phyloP scores from a whole-genome alignment of 2,329 filamentous ascomycete genomes.

The Trichothecium roseum region DNA sequence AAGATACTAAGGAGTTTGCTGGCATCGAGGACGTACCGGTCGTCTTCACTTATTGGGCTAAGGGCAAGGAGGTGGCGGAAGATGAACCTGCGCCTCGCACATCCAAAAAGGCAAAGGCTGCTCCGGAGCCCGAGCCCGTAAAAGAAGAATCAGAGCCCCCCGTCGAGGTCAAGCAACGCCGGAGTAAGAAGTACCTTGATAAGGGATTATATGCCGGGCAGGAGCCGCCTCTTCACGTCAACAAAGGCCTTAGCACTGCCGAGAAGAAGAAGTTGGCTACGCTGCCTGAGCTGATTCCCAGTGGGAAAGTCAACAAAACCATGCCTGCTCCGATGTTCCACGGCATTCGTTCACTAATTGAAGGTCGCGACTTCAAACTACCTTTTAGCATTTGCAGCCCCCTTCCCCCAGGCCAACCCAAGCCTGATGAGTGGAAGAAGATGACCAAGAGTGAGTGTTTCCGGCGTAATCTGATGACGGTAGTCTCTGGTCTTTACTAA shows the following conservation, averaged over 20 bases:
- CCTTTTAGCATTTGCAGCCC: slow-evolving; percentile 88
- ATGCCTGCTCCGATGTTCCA: slow-evolving; percentile 73
- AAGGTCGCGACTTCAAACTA: slow-evolving; percentile 73
- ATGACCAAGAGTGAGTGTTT: slow-evolving; percentile 73
- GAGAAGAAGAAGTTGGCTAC: slow-evolving; percentile 42
- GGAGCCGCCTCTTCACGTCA: slow-evolving; percentile 37
- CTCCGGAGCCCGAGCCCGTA: slow-evolving; percentile 11
- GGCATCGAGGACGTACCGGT: slow-evolving; percentile 49
- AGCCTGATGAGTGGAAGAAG: slow-evolving; percentile 87
- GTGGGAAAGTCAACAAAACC: slow-evolving; percentile 38
- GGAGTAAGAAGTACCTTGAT: slow-evolving; percentile 64
- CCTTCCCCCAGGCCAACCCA: slow-evolving; percentile 73
- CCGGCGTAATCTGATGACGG: background rate
- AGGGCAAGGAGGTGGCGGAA: slow-evolving; percentile 44
- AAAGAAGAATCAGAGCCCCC: slow-evolving; percentile 27
- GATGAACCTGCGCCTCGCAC: background rate
- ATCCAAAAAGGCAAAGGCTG: slow-evolving; percentile 21
- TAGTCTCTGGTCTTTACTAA: slow-evolving; percentile 15
- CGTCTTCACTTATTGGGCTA: slow-evolving; percentile 51
- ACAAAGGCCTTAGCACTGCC: slow-evolving; percentile 33
- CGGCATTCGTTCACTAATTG: slow-evolving; percentile 59
- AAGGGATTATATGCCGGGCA: slow-evolving; percentile 87
- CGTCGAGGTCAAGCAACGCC: slow-evolving; percentile 31
- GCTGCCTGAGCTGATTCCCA: slow-evolving; percentile 35
- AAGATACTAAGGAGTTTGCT: slow-evolving; percentile 52